Evolutionary conservation across 202 grass and related monocot genomes (phyloP).

Genomic region (Carex sylvatica): DNA sequence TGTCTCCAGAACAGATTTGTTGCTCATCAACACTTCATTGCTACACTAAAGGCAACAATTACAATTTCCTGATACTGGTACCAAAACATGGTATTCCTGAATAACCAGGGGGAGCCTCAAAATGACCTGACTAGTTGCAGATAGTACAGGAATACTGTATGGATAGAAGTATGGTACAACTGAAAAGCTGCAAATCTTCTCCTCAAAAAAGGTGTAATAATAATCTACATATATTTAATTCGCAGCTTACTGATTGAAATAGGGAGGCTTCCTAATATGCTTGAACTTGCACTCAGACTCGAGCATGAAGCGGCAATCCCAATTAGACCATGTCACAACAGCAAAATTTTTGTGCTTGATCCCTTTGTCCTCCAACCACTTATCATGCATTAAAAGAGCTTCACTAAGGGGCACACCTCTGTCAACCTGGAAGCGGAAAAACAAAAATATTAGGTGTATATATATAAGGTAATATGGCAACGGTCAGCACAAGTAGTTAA

Average conservation of each 20-base stretch:
- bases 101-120: neutral
- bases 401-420: constrained; percentile 93
- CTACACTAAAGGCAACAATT: neutral
- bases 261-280: constrained; percentile 87
- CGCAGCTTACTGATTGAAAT: constrained; percentile 70
- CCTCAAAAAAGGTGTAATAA: neutral
- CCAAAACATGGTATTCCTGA: neutral
- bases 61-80: neutral
- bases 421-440: constrained; percentile 55
- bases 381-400: constrained; percentile 97
- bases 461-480: neutral
- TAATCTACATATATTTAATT: neutral
- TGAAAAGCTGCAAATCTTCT: neutral
- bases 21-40: neutral
- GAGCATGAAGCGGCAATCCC: constrained; percentile 95
- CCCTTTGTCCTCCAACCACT: constrained; percentile 97
- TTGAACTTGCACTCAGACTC: constrained; percentile 97
- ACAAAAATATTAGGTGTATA: neutral
- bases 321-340: constrained; percentile 95
- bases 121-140: neutral
- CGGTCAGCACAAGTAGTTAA: neutral
- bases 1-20: neutral
- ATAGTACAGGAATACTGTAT: neutral
- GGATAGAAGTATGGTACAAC: neutral
- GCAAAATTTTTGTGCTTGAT: constrained; percentile 96